phyloP scores from a whole-genome alignment of 805 yeast species.

The Priceomyces castillae region DNA sequence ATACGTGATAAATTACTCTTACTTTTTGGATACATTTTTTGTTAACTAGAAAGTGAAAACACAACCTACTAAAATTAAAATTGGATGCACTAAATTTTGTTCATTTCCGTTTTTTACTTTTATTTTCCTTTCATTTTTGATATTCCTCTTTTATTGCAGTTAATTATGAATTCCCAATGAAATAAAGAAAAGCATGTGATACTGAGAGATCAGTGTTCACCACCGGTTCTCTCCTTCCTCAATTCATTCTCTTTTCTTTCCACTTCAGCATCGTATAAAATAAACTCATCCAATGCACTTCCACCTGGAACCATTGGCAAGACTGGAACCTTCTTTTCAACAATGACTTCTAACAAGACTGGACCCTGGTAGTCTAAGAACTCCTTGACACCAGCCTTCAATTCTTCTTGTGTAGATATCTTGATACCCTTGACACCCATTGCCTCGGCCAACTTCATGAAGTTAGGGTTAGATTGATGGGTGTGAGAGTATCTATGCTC shows the following conservation, averaged over 20 bases:
- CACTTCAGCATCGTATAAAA: slow-evolving; percentile 77
- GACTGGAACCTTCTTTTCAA: slow-evolving; percentile 92
- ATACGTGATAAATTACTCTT: no score
- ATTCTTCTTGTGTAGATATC: slow-evolving; percentile 64
- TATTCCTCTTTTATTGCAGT: no score
- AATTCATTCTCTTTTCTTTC: slow-evolving; percentile 68
- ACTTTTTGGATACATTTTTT: no score
- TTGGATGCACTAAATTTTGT: no score
- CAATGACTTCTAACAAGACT: slow-evolving; percentile 82
- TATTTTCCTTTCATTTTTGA: no score
- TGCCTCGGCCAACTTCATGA: slow-evolving; percentile 87
- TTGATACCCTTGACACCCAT: slow-evolving; percentile 88
- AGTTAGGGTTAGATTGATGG: slow-evolving; percentile 93
- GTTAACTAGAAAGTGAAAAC: no score
- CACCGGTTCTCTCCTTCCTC: slow-evolving; percentile 71
- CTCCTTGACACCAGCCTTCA: slow-evolving; percentile 47
- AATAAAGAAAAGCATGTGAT: background rate
- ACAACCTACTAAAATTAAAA: no score
- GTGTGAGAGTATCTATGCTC: slow-evolving; percentile 98
- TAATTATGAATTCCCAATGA: background rate
- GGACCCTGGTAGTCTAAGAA: slow-evolving; percentile 80
- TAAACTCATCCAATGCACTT: slow-evolving; percentile 89
- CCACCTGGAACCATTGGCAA: slow-evolving; percentile 98
- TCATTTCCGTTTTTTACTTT: no score
- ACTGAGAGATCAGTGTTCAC: slow-evolving; percentile 48